phyloP scores from a whole-genome alignment of 2,329 filamentous ascomycete genomes.

The Aureobasidium pullulans region DNA sequence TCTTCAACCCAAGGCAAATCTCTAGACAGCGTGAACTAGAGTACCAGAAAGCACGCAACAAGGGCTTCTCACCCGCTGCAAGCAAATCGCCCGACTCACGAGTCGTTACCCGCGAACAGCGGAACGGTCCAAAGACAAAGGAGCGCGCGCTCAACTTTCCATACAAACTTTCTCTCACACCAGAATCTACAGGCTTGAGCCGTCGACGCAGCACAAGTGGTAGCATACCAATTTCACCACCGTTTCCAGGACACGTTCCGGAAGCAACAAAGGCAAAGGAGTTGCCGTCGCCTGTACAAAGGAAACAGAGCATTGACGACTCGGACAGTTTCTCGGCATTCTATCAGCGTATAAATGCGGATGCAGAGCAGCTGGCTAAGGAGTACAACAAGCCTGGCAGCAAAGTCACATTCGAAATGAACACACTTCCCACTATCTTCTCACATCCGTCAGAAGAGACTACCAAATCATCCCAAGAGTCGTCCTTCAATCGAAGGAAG shows the following conservation, averaged over 20 bases:
- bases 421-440: not conserved
- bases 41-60: not conserved
- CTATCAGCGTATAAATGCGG: not conserved
- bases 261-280: not conserved
- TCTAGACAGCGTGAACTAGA: slow-evolving; percentile 1
- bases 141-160: not conserved
- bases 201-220: slow-evolving; percentile 23
- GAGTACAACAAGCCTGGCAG: not conserved
- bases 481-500: not conserved
- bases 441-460: not conserved
- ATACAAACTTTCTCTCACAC: slow-evolving; percentile 1
- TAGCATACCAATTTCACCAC: slow-evolving; percentile 28
- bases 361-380: not conserved
- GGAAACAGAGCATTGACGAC: slow-evolving; percentile 10
- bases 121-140: not conserved
- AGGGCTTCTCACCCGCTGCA: not conserved
- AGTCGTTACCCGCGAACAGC: not conserved
- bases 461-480: not conserved
- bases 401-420: not conserved
- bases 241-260: slow-evolving; percentile 3
- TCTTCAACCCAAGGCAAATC: slow-evolving; percentile 15
- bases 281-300: not conserved
- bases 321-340: slow-evolving; percentile 4
- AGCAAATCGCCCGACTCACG: not conserved
- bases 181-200: slow-evolving; percentile 3